Conservation (phyloP, 805 yeast species). For the Priceomyces medius region DNA sequence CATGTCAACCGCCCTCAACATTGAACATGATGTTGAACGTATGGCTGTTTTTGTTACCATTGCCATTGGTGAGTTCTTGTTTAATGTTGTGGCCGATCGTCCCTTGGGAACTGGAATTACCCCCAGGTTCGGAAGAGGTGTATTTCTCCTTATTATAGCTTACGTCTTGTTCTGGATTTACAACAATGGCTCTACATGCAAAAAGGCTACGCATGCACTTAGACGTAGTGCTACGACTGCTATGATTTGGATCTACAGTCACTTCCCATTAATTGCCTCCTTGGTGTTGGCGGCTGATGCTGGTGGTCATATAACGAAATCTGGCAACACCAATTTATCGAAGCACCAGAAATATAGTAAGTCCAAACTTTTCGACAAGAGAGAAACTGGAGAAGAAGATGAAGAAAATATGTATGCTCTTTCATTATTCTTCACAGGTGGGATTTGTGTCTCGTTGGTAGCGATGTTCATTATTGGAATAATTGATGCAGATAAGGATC, state of each 20-base stretch:
- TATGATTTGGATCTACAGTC: constrained; percentile 44
- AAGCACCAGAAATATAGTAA: constrained; percentile 2
- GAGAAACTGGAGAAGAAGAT: constrained; percentile 20
- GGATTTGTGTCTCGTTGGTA: constrained; percentile 45
- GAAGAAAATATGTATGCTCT: constrained; percentile 40
- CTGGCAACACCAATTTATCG: constrained; percentile 16
- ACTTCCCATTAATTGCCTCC: constrained; percentile 51
- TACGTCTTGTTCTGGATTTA: constrained; percentile 54
- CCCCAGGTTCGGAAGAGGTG: constrained; percentile 45
- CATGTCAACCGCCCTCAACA: constrained; percentile 59
- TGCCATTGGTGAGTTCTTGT: constrained; percentile 64
- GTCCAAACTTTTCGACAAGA: constrained; percentile 2
- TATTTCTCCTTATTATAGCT: constrained; percentile 48
- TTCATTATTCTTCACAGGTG: constrained; percentile 52
- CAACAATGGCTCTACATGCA: constrained; percentile 50
- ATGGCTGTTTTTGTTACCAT: constrained; percentile 57
- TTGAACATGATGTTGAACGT: constrained; percentile 67
- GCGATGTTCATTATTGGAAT: constrained; percentile 41
- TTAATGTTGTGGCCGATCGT: constrained; percentile 49
- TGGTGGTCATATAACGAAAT: constrained; percentile 46
- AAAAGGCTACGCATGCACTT: constrained; percentile 52
- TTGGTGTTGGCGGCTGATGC: constrained; percentile 60
- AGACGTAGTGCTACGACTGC: constrained; percentile 50
- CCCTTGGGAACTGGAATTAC: constrained; percentile 50
- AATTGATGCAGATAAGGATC: constrained; percentile 46